Conservation (phyloP, 2,329 filamentous ascomycete species). For the Calonectria leucothoes region DNA sequence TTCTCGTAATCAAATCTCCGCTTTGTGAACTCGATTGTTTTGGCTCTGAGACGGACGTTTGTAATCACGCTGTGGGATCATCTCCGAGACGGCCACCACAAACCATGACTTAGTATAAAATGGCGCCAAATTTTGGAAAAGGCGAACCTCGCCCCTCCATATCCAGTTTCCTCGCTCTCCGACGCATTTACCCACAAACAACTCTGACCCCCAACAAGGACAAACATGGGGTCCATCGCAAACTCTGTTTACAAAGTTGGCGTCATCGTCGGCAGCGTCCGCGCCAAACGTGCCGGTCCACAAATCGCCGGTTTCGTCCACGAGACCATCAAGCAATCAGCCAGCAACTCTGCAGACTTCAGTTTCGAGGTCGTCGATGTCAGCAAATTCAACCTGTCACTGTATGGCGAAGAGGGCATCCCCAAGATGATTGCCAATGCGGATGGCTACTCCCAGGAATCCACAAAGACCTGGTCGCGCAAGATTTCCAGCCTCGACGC, state of each 20-base stretch:
- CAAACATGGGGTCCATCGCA: background rate
- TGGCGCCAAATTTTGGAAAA: no score
- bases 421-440: constrained; percentile 2
- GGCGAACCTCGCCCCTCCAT: background rate
- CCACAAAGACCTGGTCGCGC: constrained; percentile 4
- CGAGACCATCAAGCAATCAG: background rate
- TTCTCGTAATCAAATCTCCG: background rate
- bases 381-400: background rate
- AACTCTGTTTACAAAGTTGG: background rate
- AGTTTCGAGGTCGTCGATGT: background rate
- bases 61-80: no score
- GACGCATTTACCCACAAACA: background rate
- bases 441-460: background rate
- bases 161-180: background rate
- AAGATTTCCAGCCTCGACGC: constrained; percentile 56
- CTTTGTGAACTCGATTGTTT: background rate
- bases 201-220: background rate
- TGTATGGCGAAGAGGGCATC: background rate
- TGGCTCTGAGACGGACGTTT: background rate
- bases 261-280: background rate
- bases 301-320: background rate
- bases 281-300: background rate
- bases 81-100: background rate
- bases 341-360: background rate
- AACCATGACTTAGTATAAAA: background rate